Evolutionary conservation across 2,329 filamentous ascomycete species (phyloP).

Genomic region (Chaetothyriales sp.): DNA sequence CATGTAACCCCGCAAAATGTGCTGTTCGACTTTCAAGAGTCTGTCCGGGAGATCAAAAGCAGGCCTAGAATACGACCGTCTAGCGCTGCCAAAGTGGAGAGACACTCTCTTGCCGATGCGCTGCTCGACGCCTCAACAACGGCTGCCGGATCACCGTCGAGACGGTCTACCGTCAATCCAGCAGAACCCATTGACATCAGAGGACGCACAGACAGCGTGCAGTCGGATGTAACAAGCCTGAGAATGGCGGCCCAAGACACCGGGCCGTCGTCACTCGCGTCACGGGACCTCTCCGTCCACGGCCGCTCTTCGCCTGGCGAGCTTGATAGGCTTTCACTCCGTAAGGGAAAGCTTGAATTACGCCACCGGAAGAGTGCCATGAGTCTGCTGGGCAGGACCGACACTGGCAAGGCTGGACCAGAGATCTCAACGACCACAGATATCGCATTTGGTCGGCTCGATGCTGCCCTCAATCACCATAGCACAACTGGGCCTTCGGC

Average conservation of each 20-base stretch:
- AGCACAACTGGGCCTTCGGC: slow-evolving; percentile 24
- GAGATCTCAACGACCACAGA: slow-evolving; percentile 51
- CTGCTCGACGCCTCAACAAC: slow-evolving; percentile 83
- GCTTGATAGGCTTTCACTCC: slow-evolving; percentile 12
- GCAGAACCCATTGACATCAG: slow-evolving; percentile 9
- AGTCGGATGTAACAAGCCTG: slow-evolving; percentile 17
- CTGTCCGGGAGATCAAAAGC: slow-evolving; percentile 19
- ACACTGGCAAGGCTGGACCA: slow-evolving; percentile 47
- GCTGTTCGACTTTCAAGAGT: slow-evolving; percentile 63
- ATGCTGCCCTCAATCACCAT: slow-evolving; percentile 35
- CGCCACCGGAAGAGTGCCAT: slow-evolving; percentile 44
- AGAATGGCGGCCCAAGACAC: slow-evolving; percentile 1
- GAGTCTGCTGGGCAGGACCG: slow-evolving; percentile 45
- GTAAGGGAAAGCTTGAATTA: slow-evolving; percentile 19
- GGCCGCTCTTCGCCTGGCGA: not conserved
- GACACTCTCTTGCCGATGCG: slow-evolving; percentile 78
- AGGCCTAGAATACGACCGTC: slow-evolving; percentile 20
- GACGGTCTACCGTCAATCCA: slow-evolving; percentile 3
- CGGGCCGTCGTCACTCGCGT: not conserved
- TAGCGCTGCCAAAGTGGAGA: slow-evolving; percentile 26
- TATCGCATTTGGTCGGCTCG: slow-evolving; percentile 52
- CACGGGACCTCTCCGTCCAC: not conserved
- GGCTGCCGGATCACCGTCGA: slow-evolving; percentile 46
- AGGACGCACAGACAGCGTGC: not conserved
- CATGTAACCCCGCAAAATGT: slow-evolving; percentile 76